Base-by-base conservation (phyloP, 805 yeast species). In the Hanseniaspora taiwanica region DNA sequence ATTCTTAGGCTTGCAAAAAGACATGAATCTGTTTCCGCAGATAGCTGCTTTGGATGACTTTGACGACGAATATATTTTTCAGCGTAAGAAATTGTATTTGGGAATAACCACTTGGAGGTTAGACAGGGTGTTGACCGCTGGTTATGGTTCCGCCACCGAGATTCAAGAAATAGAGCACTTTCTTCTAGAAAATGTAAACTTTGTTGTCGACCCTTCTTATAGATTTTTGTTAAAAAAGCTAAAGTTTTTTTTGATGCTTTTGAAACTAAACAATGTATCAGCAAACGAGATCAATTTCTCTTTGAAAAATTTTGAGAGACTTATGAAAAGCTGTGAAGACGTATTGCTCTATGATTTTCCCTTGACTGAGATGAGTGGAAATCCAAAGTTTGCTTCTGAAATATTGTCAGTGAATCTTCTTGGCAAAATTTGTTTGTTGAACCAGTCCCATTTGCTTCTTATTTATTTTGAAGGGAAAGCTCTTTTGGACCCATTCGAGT, bases 1-100 rank as follows among this genome's bases (percentile, higher is more conserved):
- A 6, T 54, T 59, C 2, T 56, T 58, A 29, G 62, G 60, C 9
- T 43, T 58, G 21, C 60, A 58, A 39, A 46, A 60, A 31, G 61
- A 58, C 43, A 60, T 60, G 3, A 40, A 47, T 9, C 55, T 53
- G 27, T 58, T 48, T 36, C 53, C 55, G 10, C 55, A 53, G 31
- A 44, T 55, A 13, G 39, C 42, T 24, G 54, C 49, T 21, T 33
- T 43, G 18, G 24, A 44, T 3, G 32, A 44, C 12, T 44, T 48
- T 29, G 36, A 13, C 23, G 23, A 18, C 14, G 14, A 33, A 3
- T 33, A 33, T 10, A 33, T 18, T 10, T 9, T 19, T 33, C 24
- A 33, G 6, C 21, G 36, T 12, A 33, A 20, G 14, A 33, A 19
- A 14, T 18, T 33, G 36, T 33, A 20, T 18, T 18, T 33, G 12